Conservation (phyloP, 1,284 basidiomycete species). For the Ustilago cynodontis region DNA sequence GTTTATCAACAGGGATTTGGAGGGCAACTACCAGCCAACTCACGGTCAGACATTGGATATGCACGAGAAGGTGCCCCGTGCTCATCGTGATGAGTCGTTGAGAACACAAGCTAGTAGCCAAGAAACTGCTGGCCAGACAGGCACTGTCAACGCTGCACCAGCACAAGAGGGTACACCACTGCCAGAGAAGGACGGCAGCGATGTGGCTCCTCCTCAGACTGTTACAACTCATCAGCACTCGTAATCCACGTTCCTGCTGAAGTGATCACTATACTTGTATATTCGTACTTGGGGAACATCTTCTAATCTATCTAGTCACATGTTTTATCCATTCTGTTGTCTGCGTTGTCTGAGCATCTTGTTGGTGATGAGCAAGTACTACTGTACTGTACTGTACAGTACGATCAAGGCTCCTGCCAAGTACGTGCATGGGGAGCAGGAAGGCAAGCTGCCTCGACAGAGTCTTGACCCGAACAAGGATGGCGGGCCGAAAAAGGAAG, state of each 20-base stretch:
- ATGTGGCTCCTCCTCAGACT: not conserved
- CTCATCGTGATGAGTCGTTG: slow-evolving; percentile 27
- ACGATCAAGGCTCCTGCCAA: no score
- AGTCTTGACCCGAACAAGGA: no score
- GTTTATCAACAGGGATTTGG: slow-evolving; percentile 61
- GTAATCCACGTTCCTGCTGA: not conserved
- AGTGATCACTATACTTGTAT: slow-evolving; percentile 3
- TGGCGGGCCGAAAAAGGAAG: no score
- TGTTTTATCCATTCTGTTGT: not conserved
- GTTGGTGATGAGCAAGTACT: no score
- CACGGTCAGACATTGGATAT: slow-evolving; percentile 55
- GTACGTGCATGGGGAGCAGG: no score
- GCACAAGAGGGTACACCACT: not conserved
- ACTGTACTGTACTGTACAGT: no score
- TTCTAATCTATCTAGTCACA: not conserved
- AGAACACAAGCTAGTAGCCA: slow-evolving; percentile 18
- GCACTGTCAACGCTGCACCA: slow-evolving; percentile 4
- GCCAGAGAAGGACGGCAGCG: not conserved
- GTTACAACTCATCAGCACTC: slow-evolving; percentile 5
- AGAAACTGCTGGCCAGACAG: slow-evolving; percentile 9
- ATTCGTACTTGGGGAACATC: not conserved
- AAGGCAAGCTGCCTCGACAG: no score
- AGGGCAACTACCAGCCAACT: slow-evolving; percentile 59
- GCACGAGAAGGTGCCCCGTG: slow-evolving; percentile 50
- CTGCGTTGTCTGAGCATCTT: not conserved